A percentile compares a stretch with the other conserved stretches of the same genome.
Conservation (phyloP, 2,329 filamentous ascomycete species). For the Phialophora expanda region DNA sequence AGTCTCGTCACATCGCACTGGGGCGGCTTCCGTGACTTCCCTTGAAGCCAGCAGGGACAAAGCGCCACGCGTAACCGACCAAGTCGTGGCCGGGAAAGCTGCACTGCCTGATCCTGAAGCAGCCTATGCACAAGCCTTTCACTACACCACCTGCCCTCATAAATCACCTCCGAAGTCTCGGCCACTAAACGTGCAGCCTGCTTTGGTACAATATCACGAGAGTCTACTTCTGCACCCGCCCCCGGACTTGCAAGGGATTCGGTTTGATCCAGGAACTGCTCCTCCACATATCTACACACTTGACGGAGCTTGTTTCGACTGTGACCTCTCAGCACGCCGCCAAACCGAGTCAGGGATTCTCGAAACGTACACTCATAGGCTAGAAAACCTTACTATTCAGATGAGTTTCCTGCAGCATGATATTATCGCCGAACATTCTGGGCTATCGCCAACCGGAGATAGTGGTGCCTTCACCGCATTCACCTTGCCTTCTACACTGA, state of each 20-base stretch:
- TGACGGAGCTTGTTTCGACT: slow-evolving; percentile 32
- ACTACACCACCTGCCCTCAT: slow-evolving; percentile 36
- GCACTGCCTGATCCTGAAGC: slow-evolving; percentile 28
- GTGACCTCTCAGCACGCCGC: slow-evolving; percentile 33
- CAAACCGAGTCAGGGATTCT: slow-evolving; percentile 29
- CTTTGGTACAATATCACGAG: slow-evolving; percentile 17
- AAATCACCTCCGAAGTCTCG: slow-evolving; percentile 33
- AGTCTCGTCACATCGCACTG: neutral
- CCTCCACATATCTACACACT: slow-evolving; percentile 29
- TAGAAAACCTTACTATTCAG: slow-evolving; percentile 25
- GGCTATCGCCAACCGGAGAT: neutral
- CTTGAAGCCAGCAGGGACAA: neutral
- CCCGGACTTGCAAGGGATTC: slow-evolving; percentile 10
- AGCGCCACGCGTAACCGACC: neutral
- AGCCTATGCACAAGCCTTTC: slow-evolving; percentile 31
- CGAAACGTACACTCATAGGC: slow-evolving; percentile 22
- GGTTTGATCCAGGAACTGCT: neutral
- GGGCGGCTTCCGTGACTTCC: neutral
- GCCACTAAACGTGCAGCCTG: slow-evolving; percentile 36
- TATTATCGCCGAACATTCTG: slow-evolving; percentile 14
- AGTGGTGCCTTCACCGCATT: slow-evolving; percentile 2
- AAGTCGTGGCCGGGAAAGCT: neutral
- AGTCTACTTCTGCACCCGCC: slow-evolving; percentile 26
- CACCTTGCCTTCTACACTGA: neutral
- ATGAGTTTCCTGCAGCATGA: slow-evolving; percentile 24